Percentiles rank a stretch among this genome's conserved stretches.
These are phyloP conservation scores for Aspergillus egyptiacus DNA, from an alignment of 495 filamentous ascomycete genomes.

Conservation along the genomic window DNA sequence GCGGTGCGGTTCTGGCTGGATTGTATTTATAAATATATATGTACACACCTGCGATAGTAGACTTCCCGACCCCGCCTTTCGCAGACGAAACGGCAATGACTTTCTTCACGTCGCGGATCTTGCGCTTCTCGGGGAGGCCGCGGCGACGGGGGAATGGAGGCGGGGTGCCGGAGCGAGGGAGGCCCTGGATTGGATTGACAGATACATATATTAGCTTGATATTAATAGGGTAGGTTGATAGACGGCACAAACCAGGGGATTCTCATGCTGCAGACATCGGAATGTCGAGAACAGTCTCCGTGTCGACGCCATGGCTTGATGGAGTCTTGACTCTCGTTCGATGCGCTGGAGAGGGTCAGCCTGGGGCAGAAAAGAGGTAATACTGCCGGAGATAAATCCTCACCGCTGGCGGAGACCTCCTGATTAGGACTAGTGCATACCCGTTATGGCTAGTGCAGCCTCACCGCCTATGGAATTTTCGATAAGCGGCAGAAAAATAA, in stretches of 20 bases:
- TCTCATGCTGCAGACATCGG: conserved; percentile 71
- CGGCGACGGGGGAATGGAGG: conserved; percentile 71
- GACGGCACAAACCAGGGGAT: conserved; percentile 61
- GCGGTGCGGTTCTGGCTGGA: not conserved
- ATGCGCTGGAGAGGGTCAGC: not conserved
- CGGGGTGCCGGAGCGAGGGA: conserved; percentile 70
- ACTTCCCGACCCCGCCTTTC: conserved; percentile 96
- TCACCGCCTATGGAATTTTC: conserved; percentile 25
- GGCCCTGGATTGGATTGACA: too few relatives aligned
- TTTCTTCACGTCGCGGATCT: conserved; percentile 75
- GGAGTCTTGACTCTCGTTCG: too few relatives aligned
- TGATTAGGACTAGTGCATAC: conserved; percentile 1
- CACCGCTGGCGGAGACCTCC: conserved; percentile 21
- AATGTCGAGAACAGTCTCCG: conserved; percentile 56
- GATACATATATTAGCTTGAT: conserved; percentile 3
- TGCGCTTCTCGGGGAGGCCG: conserved; percentile 73
- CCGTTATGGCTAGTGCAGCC: conserved; percentile 16
- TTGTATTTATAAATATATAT: not conserved
- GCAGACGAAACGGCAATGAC: conserved; percentile 90
- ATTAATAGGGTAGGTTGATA: too few relatives aligned
- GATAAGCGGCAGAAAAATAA: conserved; percentile 30
- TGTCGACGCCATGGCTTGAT: conserved; percentile 12
- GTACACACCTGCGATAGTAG: conserved; percentile 71
- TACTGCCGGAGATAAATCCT: conserved; percentile 24
- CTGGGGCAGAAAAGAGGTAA: conserved; percentile 9